Conservation (phyloP, 306 rosid genomes). For the Geum urbanum region DNA sequence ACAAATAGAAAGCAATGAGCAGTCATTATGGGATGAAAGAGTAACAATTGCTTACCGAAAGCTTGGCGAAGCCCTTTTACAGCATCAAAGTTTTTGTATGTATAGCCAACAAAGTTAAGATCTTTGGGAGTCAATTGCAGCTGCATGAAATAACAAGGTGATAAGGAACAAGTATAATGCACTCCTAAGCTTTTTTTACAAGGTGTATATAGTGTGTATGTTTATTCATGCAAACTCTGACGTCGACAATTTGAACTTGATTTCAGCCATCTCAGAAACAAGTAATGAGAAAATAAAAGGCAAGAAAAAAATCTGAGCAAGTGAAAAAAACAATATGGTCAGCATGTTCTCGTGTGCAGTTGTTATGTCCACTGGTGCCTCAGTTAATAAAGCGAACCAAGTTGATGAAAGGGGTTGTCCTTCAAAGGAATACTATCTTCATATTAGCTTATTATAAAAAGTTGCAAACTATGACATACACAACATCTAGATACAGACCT, state of each 20-base stretch:
- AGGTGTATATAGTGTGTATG: too few species aligned
- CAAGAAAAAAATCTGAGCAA: background rate
- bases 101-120: slow-evolving; percentile 91
- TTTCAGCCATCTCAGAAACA: background rate
- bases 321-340: background rate
- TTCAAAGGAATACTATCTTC: background rate
- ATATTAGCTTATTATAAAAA: background rate
- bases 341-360: background rate
- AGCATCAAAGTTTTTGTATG: slow-evolving; percentile 97
- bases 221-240: background rate
- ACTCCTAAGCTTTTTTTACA: background rate
- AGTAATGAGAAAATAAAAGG: background rate
- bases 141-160: slow-evolving; percentile 48
- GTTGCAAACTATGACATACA: background rate
- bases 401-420: background rate
- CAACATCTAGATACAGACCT: slow-evolving; percentile 51
- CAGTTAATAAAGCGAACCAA: background rate
- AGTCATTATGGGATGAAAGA: slow-evolving; percentile 18
- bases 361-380: background rate
- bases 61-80: slow-evolving; percentile 84
- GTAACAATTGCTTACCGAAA: slow-evolving; percentile 50
- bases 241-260: background rate
- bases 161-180: slow-evolving; percentile 12
- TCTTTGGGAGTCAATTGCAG: slow-evolving; percentile 89
- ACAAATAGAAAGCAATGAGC: background rate